Base-by-base conservation (phyloP, 2,329 filamentous ascomycete genomes). In the Aureobasidium uvarum region DNA sequence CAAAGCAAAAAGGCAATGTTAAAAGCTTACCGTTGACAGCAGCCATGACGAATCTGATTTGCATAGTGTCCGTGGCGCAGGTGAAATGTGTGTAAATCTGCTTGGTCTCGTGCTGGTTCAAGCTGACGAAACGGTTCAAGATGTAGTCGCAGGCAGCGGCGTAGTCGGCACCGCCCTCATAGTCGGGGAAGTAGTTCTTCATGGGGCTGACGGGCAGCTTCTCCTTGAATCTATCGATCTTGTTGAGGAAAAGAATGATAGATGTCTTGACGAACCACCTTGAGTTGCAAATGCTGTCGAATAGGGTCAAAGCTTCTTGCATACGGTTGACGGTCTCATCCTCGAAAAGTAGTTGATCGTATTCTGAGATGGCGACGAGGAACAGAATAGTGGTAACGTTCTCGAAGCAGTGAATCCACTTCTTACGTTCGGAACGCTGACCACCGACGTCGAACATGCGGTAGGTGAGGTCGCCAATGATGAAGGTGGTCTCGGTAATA, bases 21-120 rank as follows among this genome's bases (percentile, higher is more conserved):
- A 64, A 0, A 13, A 54, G 77, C 88, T 74, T 85, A 96, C 93
- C 93, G 81, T 99, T 99, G 75, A 99, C 95, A 71, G 95, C 95
- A 68, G 94, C 93, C 95, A 99, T 99, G 80, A 99, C 95, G 84
- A 99, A 98, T 76, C 95, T 89, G 74, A 99, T 99, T 80, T 99
- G 95, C 74, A 95, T 97, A 38, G 95, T 99, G 77, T 99, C 95
- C 56, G 95, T 99, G 68, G 95, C 95, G 78, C 95, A 98, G 59
- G 95, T 99, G 81, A 99, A 99, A 80, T 98, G 95, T 67, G 95
- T 99, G 84, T 99, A 99, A 78, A 99, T 98, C 79, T 99, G 95
- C 85, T 99, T 99, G 64, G 92, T 96, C 83, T 98, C 95, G 78
- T 97, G 94, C 81, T 98, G 95, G 83, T 99, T 99, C 77, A 99